These are phyloP conservation scores for Aegilops tauschii DNA, from an alignment of 176 grass and related monocot species.

Conservation along the genomic window DNA sequence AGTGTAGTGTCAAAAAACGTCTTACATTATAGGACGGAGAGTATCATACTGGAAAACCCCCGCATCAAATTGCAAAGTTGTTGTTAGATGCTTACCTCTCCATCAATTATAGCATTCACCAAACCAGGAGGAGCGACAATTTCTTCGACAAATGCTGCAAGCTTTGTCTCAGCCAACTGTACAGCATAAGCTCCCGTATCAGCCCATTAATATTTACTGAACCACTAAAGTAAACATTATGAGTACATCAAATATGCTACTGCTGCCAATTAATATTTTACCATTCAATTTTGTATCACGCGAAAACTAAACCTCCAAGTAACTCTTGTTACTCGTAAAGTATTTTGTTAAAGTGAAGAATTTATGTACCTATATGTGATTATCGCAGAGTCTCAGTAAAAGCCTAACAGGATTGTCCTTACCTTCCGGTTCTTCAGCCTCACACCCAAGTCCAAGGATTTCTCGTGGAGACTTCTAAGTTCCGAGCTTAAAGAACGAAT, in stretches of 20 bases:
- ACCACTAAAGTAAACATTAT: constrained; percentile 15
- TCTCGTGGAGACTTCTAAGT: constrained; percentile 69
- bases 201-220: constrained; percentile 22
- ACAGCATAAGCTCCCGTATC: constrained; percentile 20
- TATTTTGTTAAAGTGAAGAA: constrained; percentile 8
- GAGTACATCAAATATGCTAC: not conserved
- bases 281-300: not conserved
- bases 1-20: too few species aligned
- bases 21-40: too few species aligned
- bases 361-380: not conserved
- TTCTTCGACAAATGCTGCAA: constrained; percentile 72
- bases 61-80: constrained; percentile 19
- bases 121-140: constrained; percentile 66
- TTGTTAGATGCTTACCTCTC: constrained; percentile 47
- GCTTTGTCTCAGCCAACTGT: constrained; percentile 60
- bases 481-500: constrained; percentile 64
- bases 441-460: constrained; percentile 55
- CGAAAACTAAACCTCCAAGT: not conserved
- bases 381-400: not conserved
- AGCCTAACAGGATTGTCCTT: not conserved
- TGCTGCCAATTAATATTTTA: not conserved
- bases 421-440: constrained; percentile 73
- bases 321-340: constrained; percentile 1
- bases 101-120: constrained; percentile 59
- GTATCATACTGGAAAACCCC: not conserved